phyloP scores from a whole-genome alignment of 2,329 filamentous ascomycete species.

The Cladosporium sp. region DNA sequence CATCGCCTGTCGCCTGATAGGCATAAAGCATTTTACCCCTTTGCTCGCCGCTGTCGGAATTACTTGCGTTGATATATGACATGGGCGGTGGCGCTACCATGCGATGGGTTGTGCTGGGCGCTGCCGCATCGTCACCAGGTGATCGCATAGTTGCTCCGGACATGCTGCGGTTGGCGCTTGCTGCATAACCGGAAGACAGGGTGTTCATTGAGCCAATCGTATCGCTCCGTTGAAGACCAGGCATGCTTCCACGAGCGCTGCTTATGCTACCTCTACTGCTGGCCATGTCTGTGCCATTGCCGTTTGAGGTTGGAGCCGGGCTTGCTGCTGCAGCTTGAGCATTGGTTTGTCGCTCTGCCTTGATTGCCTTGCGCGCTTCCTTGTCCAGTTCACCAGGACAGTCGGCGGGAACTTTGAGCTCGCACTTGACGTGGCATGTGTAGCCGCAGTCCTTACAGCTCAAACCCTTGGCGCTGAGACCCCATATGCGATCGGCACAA shows the following conservation, averaged over 20 bases:
- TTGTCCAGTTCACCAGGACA: constrained; percentile 93
- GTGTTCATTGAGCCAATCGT: constrained; percentile 78
- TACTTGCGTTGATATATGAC: constrained; percentile 67
- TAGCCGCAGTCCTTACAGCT: constrained; percentile 96
- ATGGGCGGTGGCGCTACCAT: constrained; percentile 85
- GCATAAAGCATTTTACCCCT: constrained; percentile 86
- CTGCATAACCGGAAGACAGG: constrained; percentile 81
- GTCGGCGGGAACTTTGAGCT: constrained; percentile 96
- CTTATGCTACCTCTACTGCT: constrained; percentile 35
- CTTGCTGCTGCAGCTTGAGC: constrained; percentile 56
- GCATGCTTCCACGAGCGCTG: constrained; percentile 56
- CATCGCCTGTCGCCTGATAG: constrained; percentile 77
- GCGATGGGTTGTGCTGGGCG: constrained; percentile 50
- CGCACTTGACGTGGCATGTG: constrained; percentile 97
- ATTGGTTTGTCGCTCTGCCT: constrained; percentile 77
- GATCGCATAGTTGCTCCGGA: constrained; percentile 59
- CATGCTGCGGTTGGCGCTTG: constrained; percentile 73
- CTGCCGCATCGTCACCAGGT: constrained; percentile 39
- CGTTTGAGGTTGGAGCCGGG: constrained; percentile 27
- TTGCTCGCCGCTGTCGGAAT: constrained; percentile 55
- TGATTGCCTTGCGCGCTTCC: constrained; percentile 93
- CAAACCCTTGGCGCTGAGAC: constrained; percentile 91
- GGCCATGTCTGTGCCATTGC: constrained; percentile 24
- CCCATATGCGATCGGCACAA: constrained; percentile 96
- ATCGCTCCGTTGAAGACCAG: constrained; percentile 72